These are phyloP conservation scores for Polyporus tsugae DNA, from an alignment of 1,284 basidiomycete genomes.

Conservation along the genomic window DNA sequence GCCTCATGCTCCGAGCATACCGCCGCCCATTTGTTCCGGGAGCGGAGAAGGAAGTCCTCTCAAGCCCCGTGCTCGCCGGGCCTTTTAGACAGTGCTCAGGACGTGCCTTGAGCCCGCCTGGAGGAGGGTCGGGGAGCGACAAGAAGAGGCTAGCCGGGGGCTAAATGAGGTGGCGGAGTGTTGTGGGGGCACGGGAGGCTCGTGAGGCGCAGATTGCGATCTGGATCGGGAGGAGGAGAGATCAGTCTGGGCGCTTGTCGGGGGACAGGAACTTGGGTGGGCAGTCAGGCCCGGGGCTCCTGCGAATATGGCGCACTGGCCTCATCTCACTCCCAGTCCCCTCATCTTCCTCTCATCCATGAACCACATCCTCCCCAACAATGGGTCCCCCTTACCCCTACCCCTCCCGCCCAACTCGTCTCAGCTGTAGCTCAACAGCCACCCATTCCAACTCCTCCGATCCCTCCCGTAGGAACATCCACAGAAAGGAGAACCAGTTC, in stretches of 20 bases:
- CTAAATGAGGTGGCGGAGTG: constrained; percentile 3
- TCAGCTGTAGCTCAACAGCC: constrained; percentile 36
- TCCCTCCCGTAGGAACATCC: constrained; percentile 58
- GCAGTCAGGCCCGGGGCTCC: constrained; percentile 9
- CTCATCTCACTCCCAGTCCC: constrained; percentile 15
- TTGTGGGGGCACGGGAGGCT: not conserved
- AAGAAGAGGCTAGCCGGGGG: constrained; percentile 1
- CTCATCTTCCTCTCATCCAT: constrained; percentile 27
- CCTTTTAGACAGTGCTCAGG: not conserved
- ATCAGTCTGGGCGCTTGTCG: not conserved
- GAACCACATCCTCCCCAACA: constrained; percentile 15
- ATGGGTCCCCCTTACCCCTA: constrained; percentile 29
- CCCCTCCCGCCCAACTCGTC: constrained; percentile 26
- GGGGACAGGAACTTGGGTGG: no score
- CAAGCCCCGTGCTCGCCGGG: not conserved
- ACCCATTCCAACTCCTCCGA: constrained; percentile 35
- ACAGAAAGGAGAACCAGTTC: constrained; percentile 70
- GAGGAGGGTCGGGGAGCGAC: not conserved
- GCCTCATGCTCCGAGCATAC: not conserved
- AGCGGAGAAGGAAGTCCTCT: not conserved
- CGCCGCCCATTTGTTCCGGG: constrained; percentile 3
- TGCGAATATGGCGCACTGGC: constrained; percentile 24
- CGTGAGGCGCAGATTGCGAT: constrained; percentile 2
- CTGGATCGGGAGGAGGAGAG: constrained; percentile 8
- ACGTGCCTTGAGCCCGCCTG: not conserved